Evolutionary conservation across 1,284 basidiomycete genomes (phyloP).

Genomic region (Moesziomyces parantarcticus): DNA sequence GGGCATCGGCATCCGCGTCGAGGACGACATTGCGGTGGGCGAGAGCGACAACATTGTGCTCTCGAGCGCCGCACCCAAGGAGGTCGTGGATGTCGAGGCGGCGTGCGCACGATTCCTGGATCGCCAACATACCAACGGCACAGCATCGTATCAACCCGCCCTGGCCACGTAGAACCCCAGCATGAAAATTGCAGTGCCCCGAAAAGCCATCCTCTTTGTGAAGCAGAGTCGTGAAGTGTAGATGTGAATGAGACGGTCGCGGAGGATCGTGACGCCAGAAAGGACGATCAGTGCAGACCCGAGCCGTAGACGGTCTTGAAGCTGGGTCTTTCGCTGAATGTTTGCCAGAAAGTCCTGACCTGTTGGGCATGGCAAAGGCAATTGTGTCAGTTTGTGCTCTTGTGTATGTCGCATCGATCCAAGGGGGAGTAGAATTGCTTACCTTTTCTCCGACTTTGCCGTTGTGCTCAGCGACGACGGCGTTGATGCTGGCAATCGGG

Average conservation of each 20-base stretch:
- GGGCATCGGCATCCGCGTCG: conserved; percentile 64
- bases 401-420: too few relatives aligned
- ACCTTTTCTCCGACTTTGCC: conserved; percentile 27
- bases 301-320: conserved; percentile 47
- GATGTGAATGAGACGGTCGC: too few relatives aligned
- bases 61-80: conserved; percentile 57
- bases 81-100: conserved; percentile 64
- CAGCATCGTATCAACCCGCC: conserved; percentile 4
- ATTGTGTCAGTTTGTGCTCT: too few relatives aligned
- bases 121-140: conserved; percentile 1
- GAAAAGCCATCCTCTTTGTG: too few relatives aligned
- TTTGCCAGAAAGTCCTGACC: conserved; percentile 24
- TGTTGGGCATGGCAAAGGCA: too few relatives aligned
- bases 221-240: too few relatives aligned
- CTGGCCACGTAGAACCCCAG: conserved; percentile 2
- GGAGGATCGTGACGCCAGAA: too few relatives aligned
- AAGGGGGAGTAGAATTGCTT: background rate
- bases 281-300: conserved; percentile 51
- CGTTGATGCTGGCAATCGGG: conserved; percentile 7
- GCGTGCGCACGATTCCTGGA: conserved; percentile 40
- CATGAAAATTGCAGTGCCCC: too few relatives aligned
- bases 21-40: conserved; percentile 64
- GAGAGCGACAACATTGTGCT: conserved; percentile 52
- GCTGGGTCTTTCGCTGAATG: conserved; percentile 26
- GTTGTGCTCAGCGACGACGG: conserved; percentile 1